Base-by-base conservation (phyloP, 768 basidiomycete genomes). In the Terana coerulea region DNA sequence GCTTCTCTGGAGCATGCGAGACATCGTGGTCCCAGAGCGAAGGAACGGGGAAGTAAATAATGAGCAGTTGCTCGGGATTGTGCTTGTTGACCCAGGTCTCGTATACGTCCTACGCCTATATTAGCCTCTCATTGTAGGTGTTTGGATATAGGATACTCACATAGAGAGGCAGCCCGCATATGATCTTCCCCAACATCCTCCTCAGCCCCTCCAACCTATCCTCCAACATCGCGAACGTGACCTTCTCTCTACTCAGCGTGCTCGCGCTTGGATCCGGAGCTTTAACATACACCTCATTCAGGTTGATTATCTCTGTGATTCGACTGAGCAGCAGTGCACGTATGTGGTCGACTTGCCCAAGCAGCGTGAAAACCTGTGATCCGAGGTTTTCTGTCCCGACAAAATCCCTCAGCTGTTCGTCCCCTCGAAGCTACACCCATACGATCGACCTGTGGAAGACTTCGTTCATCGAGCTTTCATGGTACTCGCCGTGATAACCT, bases 41-140 rank as follows among this genome's bases (percentile, higher is more conserved):
- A 3, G 6, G 44, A 8, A 36, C 3, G 19, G 51, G 51, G 39
- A 52, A 52, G 26, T 52, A 52, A 8, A 9, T 37, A 3, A n/a
- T 36, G 21, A 47, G 11, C 3, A 52, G 44, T 3, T 19, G 19
- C 3, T 46, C 44, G n/a, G 47, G 14, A 2, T 52, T 37, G 9
- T 34, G 44, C 14, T 34, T 11, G 8, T 25, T 2, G 12, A 25
- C 29, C 44, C 51, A 45, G 9, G 44, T 47, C 22, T 52, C 44
- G 21, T 52, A 47, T 1, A 47, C 41, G 34, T 46, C 25, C 51
- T 52, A 28, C 7, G 35, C 15, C 7, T 24, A n/a, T n/a, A n/a
- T n/a, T 47, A 2, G 47, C 11, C 21, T 2, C n/a, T n/a, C n/a
- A n/a, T 15, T 17, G 14, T 10, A 19, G 3, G 2, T 28, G 6